Conservation (phyloP, 768 basidiomycete genomes). For the Pilatotrama ljubarskyi region DNA sequence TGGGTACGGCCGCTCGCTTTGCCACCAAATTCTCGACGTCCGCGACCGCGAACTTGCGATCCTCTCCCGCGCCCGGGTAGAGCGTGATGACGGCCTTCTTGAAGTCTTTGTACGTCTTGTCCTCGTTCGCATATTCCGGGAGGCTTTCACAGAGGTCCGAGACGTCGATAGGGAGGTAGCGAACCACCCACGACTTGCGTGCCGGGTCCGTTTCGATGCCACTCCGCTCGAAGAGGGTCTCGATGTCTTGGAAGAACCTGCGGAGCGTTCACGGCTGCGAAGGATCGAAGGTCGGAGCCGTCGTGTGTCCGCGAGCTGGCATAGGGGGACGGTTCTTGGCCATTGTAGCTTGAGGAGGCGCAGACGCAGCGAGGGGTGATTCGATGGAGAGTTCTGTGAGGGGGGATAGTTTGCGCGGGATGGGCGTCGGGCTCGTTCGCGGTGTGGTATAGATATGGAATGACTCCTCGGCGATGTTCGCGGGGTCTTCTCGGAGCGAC, state of each 20-base stretch:
- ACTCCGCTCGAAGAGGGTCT: slow-evolving; percentile 1
- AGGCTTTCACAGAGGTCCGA: slow-evolving; percentile 14
- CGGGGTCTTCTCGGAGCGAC: too few species aligned
- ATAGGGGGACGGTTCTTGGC: not conserved
- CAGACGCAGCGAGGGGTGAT: too few species aligned
- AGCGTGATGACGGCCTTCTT: slow-evolving; percentile 25
- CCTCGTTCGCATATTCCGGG: slow-evolving; percentile 17
- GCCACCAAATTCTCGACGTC: slow-evolving; percentile 31
- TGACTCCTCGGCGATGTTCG: too few species aligned
- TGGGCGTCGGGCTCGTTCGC: too few species aligned
- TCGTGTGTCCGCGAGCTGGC: not conserved
- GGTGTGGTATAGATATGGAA: too few species aligned
- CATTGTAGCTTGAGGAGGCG: too few species aligned
- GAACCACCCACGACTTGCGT: not conserved
- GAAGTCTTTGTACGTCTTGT: slow-evolving; percentile 23
- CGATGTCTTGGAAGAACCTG: slow-evolving; percentile 9
- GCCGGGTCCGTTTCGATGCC: not conserved
- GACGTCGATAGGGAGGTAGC: slow-evolving; percentile 5
- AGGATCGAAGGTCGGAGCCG: slow-evolving; percentile 5
- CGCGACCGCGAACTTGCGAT: slow-evolving; percentile 19
- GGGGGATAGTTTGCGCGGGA: too few species aligned
- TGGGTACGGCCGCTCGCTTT: slow-evolving; percentile 8
- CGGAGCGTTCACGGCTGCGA: not conserved
- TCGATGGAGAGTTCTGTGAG: too few species aligned
- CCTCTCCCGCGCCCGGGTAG: slow-evolving; percentile 24